These are phyloP conservation scores for Geotrichum europaeum DNA, from an alignment of 1,139 yeast species.

Conservation along the genomic window DNA sequence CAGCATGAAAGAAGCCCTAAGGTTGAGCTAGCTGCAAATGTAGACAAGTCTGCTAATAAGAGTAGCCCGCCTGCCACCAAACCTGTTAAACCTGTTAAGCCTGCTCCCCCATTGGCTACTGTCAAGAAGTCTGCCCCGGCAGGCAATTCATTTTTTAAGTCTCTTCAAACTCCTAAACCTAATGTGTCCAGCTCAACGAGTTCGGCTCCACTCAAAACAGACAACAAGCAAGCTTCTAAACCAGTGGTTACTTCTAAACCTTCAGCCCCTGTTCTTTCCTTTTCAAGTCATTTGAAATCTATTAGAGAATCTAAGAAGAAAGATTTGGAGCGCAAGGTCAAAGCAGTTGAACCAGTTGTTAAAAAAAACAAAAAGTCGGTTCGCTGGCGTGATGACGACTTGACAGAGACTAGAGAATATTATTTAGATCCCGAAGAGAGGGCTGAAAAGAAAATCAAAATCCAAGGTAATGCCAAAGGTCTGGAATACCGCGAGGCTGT, in stretches of 20 bases:
- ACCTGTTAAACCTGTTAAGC: conserved; percentile 3
- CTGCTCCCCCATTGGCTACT: neutral
- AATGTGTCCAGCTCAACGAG: neutral
- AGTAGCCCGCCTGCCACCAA: conserved; percentile 3
- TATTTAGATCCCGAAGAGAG: conserved; percentile 40
- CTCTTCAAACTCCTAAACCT: conserved; percentile 18
- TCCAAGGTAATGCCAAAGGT: neutral
- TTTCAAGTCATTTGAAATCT: conserved; percentile 20
- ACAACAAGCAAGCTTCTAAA: conserved; percentile 3
- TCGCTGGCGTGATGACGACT: conserved; percentile 35
- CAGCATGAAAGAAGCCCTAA: neutral
- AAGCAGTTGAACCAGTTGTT: neutral
- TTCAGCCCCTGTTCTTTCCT: conserved; percentile 18
- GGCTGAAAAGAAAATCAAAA: conserved; percentile 32
- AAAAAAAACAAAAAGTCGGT: conserved; percentile 32
- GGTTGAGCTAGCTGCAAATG: neutral
- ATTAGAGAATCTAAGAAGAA: conserved; percentile 17
- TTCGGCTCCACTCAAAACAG: neutral
- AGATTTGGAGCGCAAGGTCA: conserved; percentile 6
- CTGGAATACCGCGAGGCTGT: conserved; percentile 33
- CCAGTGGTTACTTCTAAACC: conserved; percentile 11
- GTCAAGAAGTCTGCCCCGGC: conserved; percentile 3
- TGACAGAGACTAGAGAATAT: conserved; percentile 40
- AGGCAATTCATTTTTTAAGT: conserved; percentile 23
- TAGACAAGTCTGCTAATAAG: neutral